Evolutionary conservation across 1,139 yeast species (phyloP), one percentile per base, ranked within the genome.

Genomic region (Zygoascus meyerae): DNA sequence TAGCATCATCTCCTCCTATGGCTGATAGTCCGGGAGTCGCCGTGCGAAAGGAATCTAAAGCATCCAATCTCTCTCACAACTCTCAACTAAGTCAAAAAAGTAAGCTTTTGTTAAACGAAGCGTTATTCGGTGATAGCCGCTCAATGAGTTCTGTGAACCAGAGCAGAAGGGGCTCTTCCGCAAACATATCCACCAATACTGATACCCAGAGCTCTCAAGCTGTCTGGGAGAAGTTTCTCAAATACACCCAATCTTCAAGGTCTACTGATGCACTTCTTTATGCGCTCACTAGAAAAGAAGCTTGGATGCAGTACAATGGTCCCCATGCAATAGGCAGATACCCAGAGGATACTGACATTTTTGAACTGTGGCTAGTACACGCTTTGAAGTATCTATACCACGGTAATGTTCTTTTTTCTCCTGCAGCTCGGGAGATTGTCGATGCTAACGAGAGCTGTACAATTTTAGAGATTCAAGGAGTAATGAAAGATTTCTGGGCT

Each of bases 401-500:
- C 29, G 61, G 60, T 18, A 34, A 51, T 6, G 50, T 59, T 14
- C 48, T 60, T 15, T 52, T 55, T 41, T 54, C 53, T 2, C 54
- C 53, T 1, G 44, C 42, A 1, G 33, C 45, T 36, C 44, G 42
- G 29, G 21, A 29, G 11, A 14, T 44, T 15, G 4, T 37, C 14
- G 35, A 44, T 7, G 29, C 37, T n/a, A 14, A 34, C 9, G 29
- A 41, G 15, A 44, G 40, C 9, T 39, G 37, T 14, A 46, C 48
- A 26, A 46, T 64, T 3, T 53, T 64, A n/a, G 68, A 64, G 48
- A 48, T 64, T 35, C 68, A 64, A 44, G 65, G 67, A 5, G 54
- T 61, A 8, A 53, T 62, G 40, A 54, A 60, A 40, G 65, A 63
- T 18, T 66, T 64, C 37, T 69, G 72, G 71, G 60, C 67, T 1